Percentiles rank a stretch among this genome's conserved stretches.
These are phyloP conservation scores for Boletus pseudopeckii DNA, from an alignment of 768 basidiomycete genomes.

Conservation along the genomic window DNA sequence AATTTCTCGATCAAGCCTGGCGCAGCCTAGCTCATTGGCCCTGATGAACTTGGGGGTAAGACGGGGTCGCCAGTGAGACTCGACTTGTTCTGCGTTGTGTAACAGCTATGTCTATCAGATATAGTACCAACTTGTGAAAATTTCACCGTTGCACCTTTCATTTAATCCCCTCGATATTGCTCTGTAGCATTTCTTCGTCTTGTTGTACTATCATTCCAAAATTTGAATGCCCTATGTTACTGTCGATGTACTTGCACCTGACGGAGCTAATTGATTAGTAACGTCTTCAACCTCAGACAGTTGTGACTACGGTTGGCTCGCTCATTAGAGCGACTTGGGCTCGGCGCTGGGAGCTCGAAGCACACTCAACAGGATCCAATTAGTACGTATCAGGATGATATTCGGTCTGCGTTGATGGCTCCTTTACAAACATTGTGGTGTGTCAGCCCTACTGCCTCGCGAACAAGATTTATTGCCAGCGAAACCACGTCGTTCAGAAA, in stretches of 20 bases:
- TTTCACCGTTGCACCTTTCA: not conserved
- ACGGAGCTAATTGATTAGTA: not conserved
- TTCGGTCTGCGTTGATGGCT: not conserved
- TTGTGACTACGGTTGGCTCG: not conserved
- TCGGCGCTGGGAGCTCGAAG: not conserved
- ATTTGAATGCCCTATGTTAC: no score
- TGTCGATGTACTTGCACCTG: no score
- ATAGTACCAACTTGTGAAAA: no score
- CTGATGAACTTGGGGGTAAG: no score
- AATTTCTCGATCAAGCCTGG: not conserved
- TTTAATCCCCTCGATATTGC: not conserved
- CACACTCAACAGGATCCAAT: not conserved
- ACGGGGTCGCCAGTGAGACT: no score
- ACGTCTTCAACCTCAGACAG: not conserved
- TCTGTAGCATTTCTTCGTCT: not conserved
- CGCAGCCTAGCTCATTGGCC: not conserved
- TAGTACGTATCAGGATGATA: not conserved
- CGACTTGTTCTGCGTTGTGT: not conserved
- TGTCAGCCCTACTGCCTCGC: not conserved
- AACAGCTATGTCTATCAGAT: not conserved
- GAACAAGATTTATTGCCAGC: not conserved
- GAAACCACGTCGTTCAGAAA: not conserved
- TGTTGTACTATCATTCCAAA: no score
- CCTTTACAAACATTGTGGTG: not conserved
- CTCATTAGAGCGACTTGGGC: no score